Evolutionary conservation across 2,329 filamentous ascomycete species (phyloP), one percentile per base, ranked within the genome.

Genomic region (Sporothrix variecibatus): DNA sequence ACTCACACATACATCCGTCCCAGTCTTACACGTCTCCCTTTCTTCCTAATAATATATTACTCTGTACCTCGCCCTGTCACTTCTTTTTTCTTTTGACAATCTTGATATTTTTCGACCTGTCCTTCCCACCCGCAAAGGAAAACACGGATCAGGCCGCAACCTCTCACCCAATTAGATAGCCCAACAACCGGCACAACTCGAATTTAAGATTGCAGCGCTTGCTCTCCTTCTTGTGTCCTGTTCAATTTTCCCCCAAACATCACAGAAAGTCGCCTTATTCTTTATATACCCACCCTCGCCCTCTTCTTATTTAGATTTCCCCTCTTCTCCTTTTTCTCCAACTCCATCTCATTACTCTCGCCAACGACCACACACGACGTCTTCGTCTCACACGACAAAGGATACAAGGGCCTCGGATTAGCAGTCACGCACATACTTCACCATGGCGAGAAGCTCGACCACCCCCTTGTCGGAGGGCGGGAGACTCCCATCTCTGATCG

Each of bases 401-500:
- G 38, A 7, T 23, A 23, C n/a, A 28, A 1, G 34, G 43, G 9
- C 9, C 38, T 46, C 26, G 12, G 38, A 26, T 28, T 12, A 46
- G 20, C 38, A 8, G 23, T 28, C 62, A 17, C 26, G 62, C 3
- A 26, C 12, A 8, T 46, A 34, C 28, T 34, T 67, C 62, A 75
- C 4, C 26, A 75, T 75, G 74, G 67, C 74, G 49, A 60, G 58
- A 73, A 70, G 28, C 31, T 51, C 71, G 26, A 31, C 49, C 17
- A 28, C 71, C 20, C 68, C 23, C 51, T 70, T 34, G 46, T 71
- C 23, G 34, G 60, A 49, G 46, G 71, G 51, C 49, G 67, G 67
- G 46, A 68, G 15, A 62, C 74, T 31, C 62, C 71, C 31, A 34
- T 23, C 3, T 20, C 68, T 12, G 58, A 31, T 28, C 60, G 67